These are phyloP conservation scores for Kwoniella dendrophila DNA, from an alignment of 768 basidiomycete genomes.

Conservation along the genomic window DNA sequence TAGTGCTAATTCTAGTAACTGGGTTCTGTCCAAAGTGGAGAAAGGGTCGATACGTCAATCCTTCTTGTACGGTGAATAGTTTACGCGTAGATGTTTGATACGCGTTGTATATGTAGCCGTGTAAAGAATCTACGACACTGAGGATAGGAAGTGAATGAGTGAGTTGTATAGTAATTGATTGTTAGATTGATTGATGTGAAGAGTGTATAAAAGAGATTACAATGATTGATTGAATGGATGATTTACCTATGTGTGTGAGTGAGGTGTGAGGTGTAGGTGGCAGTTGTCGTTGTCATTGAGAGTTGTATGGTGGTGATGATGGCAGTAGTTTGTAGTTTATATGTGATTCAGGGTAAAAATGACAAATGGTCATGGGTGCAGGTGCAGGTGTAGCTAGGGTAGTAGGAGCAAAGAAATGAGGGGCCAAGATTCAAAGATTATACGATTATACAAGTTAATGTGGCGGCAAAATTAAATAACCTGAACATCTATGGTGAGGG, in stretches of 20 bases:
- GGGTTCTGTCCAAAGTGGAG: background rate
- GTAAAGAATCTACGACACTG: background rate
- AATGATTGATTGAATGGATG: background rate
- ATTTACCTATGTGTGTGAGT: no score
- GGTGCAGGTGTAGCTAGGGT: background rate
- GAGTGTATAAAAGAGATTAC: background rate
- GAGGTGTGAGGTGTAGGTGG: background rate
- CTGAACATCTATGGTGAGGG: no score
- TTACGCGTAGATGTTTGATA: background rate
- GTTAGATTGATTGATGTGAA: background rate
- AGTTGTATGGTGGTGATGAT: no score
- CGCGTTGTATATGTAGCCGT: background rate
- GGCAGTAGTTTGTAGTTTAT: background rate
- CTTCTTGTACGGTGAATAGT: no score
- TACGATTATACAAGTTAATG: no score
- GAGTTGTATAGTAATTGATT: background rate
- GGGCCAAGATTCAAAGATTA: background rate
- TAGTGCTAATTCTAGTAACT: no score
- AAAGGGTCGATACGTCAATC: no score
- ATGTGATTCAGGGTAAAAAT: constrained; percentile 5
- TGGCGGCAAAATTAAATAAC: no score
- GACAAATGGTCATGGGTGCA: background rate
- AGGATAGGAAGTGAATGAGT: background rate
- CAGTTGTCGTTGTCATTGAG: no score
- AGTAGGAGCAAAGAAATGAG: background rate